Percentiles rank a stretch among this genome's conserved stretches.
These are phyloP conservation scores for Viridothelium virens DNA, from an alignment of 495 filamentous ascomycete genomes.

Conservation along the genomic window DNA sequence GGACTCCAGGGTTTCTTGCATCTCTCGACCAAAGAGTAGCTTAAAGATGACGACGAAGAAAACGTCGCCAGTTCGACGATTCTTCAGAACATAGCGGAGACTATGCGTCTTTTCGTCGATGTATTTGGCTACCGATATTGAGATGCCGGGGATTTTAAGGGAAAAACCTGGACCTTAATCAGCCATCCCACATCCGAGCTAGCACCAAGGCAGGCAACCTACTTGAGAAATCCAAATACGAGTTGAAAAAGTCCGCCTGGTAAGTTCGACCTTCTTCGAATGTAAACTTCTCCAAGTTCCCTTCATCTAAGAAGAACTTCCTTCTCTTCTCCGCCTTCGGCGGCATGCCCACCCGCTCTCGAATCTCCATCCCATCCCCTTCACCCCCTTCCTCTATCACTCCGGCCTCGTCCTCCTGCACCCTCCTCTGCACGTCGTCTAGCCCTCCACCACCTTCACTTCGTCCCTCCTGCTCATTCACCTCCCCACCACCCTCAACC, in stretches of 20 bases:
- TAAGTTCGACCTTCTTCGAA: conserved; percentile 58
- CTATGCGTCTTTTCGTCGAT: conserved; percentile 36
- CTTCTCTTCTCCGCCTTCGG: conserved; percentile 24
- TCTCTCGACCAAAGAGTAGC: conserved; percentile 31
- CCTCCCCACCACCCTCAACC: conserved; percentile 9
- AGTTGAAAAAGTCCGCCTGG: conserved; percentile 78
- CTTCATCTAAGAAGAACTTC: conserved; percentile 30
- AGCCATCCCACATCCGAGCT: conserved; percentile 9
- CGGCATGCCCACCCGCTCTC: conserved; percentile 27
- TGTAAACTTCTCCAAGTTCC: conserved; percentile 42
- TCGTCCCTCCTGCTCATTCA: conserved; percentile 18
- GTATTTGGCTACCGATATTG: conserved; percentile 31
- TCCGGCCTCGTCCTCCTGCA: conserved; percentile 40
- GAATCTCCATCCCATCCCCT: conserved; percentile 46
- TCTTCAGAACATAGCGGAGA: conserved; percentile 35
- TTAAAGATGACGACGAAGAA: conserved; percentile 33
- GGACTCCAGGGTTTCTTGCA: conserved; percentile 21
- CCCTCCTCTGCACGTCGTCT: too few species aligned
- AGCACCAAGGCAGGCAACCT: conserved; percentile 20
- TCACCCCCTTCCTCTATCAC: conserved; percentile 61
- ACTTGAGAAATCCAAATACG: conserved; percentile 76
- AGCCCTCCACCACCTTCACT: conserved; percentile 15
- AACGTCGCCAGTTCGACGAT: conserved; percentile 30
- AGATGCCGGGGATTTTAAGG: conserved; percentile 34
- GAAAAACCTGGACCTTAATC: conserved; percentile 23